These are phyloP conservation scores for Xylaria bambusicola DNA, from an alignment of 495 filamentous ascomycete genomes.

Conservation along the genomic window DNA sequence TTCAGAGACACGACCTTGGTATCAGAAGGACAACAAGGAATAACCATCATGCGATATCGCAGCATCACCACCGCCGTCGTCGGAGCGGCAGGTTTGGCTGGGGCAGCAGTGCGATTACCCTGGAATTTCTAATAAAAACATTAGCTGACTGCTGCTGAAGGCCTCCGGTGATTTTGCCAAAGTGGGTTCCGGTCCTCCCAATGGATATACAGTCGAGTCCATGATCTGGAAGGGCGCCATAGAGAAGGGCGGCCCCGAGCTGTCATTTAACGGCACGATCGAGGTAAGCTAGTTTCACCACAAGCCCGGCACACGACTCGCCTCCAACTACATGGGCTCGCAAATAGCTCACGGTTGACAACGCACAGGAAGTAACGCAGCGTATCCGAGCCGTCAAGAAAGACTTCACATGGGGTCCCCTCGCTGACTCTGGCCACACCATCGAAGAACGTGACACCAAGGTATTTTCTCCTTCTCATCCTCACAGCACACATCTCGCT, in stretches of 20 bases:
- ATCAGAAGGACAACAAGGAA: neutral
- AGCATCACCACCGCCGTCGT: neutral
- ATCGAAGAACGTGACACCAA: neutral
- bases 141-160: neutral
- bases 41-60: neutral
- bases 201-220: conserved; percentile 8
- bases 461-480: neutral
- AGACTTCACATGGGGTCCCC: conserved; percentile 12
- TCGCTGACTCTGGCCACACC: neutral
- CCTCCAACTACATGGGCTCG: too few relatives aligned
- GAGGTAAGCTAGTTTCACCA: neutral
- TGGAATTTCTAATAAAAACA: neutral
- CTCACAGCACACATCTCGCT: too few relatives aligned
- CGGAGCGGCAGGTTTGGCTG: neutral
- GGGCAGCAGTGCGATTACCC: neutral
- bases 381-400: conserved; percentile 5
- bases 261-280: conserved; percentile 13
- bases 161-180: neutral
- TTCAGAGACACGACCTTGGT: neutral
- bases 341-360: too few relatives aligned
- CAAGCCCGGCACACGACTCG: too few relatives aligned
- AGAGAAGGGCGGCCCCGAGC: conserved; percentile 6
- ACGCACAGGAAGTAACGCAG: conserved; percentile 1
- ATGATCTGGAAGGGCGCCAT: conserved; percentile 19
- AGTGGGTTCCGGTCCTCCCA: neutral